Percentiles rank a stretch among this genome's conserved stretches.
Conservation (phyloP, 352 stramenopile genomes). For the Halophytophthora polymorphica region DNA sequence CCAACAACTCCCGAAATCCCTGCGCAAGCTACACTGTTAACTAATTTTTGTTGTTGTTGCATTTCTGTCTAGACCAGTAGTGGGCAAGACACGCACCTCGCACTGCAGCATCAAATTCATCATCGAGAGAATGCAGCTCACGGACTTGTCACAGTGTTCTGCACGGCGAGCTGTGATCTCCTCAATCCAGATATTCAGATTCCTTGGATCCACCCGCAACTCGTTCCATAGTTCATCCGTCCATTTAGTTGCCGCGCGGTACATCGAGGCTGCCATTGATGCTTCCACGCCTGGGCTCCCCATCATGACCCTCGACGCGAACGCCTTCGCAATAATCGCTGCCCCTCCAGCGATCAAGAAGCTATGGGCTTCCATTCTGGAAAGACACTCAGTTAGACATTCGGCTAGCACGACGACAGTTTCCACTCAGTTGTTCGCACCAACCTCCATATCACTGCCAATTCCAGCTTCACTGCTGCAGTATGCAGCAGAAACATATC, state of each 20-base stretch:
- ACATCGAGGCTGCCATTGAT: constrained; percentile 13
- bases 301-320: constrained; percentile 1
- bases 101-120: constrained; percentile 11
- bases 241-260: constrained; percentile 15
- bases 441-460: constrained; percentile 28
- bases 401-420: not conserved
- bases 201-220: constrained; percentile 8
- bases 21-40: not conserved
- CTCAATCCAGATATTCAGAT: constrained; percentile 14
- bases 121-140: constrained; percentile 18
- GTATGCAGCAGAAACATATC: constrained; percentile 8
- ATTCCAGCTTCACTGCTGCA: constrained; percentile 17
- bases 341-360: constrained; percentile 13
- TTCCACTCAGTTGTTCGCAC: not conserved
- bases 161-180: constrained; percentile 7
- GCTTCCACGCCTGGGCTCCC: constrained; percentile 7
- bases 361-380: constrained; percentile 11
- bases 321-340: constrained; percentile 10
- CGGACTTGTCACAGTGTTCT: constrained; percentile 9
- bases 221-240: constrained; percentile 18
- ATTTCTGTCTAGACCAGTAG: no score
- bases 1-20: constrained; percentile 11
- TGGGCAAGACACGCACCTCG: constrained; percentile 9
- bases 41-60: no score
- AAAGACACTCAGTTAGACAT: not conserved